Evolutionary conservation across 257 asterid genomes (phyloP).

Genomic region (Scutellaria baicalensis): DNA sequence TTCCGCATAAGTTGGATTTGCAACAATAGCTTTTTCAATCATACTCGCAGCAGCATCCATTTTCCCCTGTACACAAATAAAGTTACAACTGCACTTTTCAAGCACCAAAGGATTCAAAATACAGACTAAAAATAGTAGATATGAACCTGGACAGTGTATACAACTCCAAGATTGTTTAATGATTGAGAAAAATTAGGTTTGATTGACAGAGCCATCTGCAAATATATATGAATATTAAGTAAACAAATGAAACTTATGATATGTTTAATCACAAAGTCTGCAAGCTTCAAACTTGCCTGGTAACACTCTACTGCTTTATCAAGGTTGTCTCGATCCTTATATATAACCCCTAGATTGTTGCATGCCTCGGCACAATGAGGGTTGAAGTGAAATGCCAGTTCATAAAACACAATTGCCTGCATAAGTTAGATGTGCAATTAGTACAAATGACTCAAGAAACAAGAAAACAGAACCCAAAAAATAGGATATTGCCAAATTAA

Average conservation of each 20-base stretch:
- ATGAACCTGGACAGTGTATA: conserved; percentile 93
- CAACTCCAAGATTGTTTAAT: conserved; percentile 98
- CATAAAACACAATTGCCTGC: conserved; percentile 98
- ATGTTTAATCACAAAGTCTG: conserved; percentile 5
- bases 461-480: neutral
- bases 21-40: conserved; percentile 96
- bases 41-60: conserved; percentile 98
- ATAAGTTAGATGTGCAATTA: conserved; percentile 18
- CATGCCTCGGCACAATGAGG: conserved; percentile 99
- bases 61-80: conserved; percentile 65
- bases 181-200: conserved; percentile 98
- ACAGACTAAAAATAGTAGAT: conserved; percentile 5
- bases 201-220: conserved; percentile 91
- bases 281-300: conserved; percentile 55
- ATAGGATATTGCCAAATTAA: neutral
- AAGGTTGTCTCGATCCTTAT: conserved; percentile 97
- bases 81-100: neutral
- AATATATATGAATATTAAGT: conserved; percentile 15
- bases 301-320: conserved; percentile 99
- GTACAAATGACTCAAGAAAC: conserved; percentile 7
- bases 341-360: conserved; percentile 97
- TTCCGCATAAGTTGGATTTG: conserved; percentile 99
- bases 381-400: conserved; percentile 98
- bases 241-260: conserved; percentile 1
- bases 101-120: neutral